These are phyloP conservation scores for Neoarthrinium moseri DNA, from an alignment of 2,329 filamentous ascomycete species.

Conservation along the genomic window DNA sequence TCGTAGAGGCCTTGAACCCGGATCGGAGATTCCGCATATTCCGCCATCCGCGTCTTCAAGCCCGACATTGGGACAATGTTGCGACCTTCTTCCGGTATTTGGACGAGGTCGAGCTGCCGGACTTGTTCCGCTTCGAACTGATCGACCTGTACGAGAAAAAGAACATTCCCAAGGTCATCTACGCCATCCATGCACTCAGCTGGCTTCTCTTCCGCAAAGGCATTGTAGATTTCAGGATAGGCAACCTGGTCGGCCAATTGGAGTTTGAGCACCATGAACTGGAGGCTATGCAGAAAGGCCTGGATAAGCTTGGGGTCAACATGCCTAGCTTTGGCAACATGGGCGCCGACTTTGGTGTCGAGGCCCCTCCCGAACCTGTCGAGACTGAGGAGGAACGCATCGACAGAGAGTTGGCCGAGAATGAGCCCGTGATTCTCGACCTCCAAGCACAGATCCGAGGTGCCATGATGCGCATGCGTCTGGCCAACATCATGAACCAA, in stretches of 20 bases:
- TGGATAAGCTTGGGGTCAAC: conserved; percentile 90
- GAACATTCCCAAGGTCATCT: conserved; percentile 98
- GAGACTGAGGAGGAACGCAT: conserved; percentile 91
- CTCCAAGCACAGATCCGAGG: conserved; percentile 86
- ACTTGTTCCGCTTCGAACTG: conserved; percentile 94
- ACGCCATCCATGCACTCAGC: conserved; percentile 95
- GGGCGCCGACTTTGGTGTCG: conserved; percentile 90
- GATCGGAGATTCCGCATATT: conserved; percentile 79
- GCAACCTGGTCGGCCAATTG: conserved; percentile 92
- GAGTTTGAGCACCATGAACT: conserved; percentile 98
- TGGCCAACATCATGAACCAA: conserved; percentile 81
- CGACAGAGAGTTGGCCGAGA: conserved; percentile 76
- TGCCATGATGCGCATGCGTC: conserved; percentile 70
- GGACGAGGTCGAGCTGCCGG: conserved; percentile 86
- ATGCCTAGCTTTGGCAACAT: conserved; percentile 99
- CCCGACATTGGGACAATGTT: conserved; percentile 96
- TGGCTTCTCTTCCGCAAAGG: conserved; percentile 97
- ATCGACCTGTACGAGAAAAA: conserved; percentile 99
- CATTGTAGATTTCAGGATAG: conserved; percentile 92
- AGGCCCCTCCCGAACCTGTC: conserved; percentile 71
- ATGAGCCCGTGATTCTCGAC: conserved; percentile 70
- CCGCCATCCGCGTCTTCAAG: conserved; percentile 80
- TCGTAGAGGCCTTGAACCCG: conserved; percentile 86
- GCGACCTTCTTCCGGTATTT: conserved; percentile 94
- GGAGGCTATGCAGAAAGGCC: conserved; percentile 92